Evolutionary conservation across 2,329 filamentous ascomycete genomes (phyloP).

Genomic region (Thelonectria discophora): DNA sequence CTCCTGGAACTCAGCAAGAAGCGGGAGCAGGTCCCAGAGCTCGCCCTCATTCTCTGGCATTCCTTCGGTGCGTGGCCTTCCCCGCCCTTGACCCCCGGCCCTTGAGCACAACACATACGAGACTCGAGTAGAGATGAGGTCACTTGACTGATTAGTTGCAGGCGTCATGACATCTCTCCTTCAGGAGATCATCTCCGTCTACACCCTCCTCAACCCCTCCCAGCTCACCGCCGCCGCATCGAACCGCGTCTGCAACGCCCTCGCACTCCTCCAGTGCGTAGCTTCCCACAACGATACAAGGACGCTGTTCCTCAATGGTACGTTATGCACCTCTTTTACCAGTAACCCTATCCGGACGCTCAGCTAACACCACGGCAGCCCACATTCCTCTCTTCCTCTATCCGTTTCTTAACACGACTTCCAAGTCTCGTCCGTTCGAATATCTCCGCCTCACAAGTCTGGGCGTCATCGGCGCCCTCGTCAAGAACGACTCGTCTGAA

Average conservation of each 20-base stretch:
- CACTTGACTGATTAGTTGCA: conserved; percentile 49
- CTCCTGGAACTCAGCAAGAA: conserved; percentile 98
- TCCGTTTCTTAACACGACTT: conserved; percentile 97
- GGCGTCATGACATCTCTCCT: conserved; percentile 98
- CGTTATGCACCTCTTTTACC: conserved; percentile 34
- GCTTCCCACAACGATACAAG: conserved; percentile 97
- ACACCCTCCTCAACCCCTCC: conserved; percentile 94
- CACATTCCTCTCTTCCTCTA: conserved; percentile 98
- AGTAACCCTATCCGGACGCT: not conserved
- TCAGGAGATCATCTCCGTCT: conserved; percentile 99
- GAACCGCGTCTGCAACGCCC: conserved; percentile 96
- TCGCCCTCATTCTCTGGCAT: conserved; percentile 97
- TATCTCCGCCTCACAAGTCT: conserved; percentile 95
- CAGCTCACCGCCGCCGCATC: conserved; percentile 97
- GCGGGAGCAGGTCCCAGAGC: conserved; percentile 94
- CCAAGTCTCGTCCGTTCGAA: conserved; percentile 96
- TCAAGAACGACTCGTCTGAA: conserved; percentile 98
- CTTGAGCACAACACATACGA: not conserved
- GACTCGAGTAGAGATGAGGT: not conserved
- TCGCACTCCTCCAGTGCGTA: conserved; percentile 95
- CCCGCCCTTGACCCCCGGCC: conserved; percentile 12
- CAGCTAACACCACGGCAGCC: conserved; percentile 61
- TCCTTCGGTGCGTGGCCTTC: conserved; percentile 79
- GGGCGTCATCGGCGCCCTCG: conserved; percentile 93
- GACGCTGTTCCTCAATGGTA: conserved; percentile 92